Evolutionary conservation across 495 filamentous ascomycete species (phyloP), one percentile per base, ranked within the genome.

Genomic region (Patellaria atrata): DNA sequence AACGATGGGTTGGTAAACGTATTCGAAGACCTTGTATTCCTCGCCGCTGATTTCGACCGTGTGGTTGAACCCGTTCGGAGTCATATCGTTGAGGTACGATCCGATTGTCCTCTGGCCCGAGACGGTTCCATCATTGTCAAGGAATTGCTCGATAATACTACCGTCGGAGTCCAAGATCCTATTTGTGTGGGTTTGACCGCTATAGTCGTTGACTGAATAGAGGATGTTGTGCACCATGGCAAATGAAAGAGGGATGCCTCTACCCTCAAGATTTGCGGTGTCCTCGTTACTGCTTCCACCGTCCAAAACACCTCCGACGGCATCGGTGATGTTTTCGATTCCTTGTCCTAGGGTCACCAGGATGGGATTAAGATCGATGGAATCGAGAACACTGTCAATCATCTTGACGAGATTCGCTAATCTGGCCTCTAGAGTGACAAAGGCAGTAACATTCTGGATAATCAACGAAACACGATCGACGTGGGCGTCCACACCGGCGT

Each of bases 291-390:
- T 20, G 29, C 27, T 27, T 9, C 27, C n/a, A 13, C 47, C 44
- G 35, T 40, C 45, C 1, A 65, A 34, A 6, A 35, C 45, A n/a
- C 57, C 58, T 9, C 53, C 50, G 2, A 61, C 53, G 24, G 53
- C 54, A 43, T 66, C 63, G 30, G 66, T 52, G 35, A 72, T 60
- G 21, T 58, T 51, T 27, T 51, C 53, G 9, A 72, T 55, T 19
- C 56, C 54, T 30, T 64, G 47, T 9, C 67, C 65, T 2, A 72
- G 54, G 6, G 61, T 63, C 5, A 64, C 69, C 21, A 73, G 49
- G 34, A 72, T 58, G 22, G 69, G 69, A 45, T 73, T 72, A 6
- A 71, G 54, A 43, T 73, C 69, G 32, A 73, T 55, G n/a, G 58
- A 63, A 31, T 60, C 48, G 10, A 73, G 52, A 2, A 64, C 59